Evolutionary conservation across 495 filamentous ascomycete species (phyloP).

Genomic region (Hypoxylon rickii): DNA sequence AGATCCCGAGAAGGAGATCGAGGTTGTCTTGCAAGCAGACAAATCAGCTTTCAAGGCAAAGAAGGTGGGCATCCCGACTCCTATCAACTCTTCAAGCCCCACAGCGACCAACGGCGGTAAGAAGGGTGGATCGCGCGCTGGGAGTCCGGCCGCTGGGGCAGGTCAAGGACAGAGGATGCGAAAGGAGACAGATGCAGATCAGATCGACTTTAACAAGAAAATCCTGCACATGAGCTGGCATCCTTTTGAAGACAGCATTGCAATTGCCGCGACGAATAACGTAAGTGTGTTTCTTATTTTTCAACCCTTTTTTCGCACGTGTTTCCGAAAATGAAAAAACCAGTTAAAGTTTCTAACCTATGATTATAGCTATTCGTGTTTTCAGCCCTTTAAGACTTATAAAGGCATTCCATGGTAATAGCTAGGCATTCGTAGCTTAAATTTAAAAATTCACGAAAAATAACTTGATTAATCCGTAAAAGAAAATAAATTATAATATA

Average conservation of each 20-base stretch:
- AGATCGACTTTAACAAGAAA: conserved; percentile 99
- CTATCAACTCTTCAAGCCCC: conserved; percentile 81
- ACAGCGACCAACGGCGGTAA: conserved; percentile 75
- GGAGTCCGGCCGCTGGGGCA: conserved; percentile 81
- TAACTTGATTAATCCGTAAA: no score
- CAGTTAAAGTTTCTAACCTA: no score
- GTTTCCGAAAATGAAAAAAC: no score
- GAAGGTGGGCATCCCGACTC: conserved; percentile 97
- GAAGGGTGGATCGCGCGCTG: conserved; percentile 80
- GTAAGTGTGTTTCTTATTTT: conserved; percentile 57
- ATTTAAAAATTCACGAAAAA: no score
- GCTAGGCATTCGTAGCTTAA: no score
- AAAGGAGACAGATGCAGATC: conserved; percentile 98
- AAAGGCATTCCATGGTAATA: no score
- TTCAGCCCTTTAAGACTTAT: conserved; percentile 90
- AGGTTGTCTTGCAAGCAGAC: conserved; percentile 96
- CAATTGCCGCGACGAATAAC: conserved; percentile 98
- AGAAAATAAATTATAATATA: no score
- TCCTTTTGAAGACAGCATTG: conserved; percentile 99
- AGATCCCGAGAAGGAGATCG: conserved; percentile 91
- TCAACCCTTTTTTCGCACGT: neutral
- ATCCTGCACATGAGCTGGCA: conserved; percentile 99
- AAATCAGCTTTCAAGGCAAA: conserved; percentile 99
- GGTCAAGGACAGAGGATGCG: conserved; percentile 92
- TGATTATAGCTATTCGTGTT: conserved; percentile 87